Evolutionary conservation across 1,139 yeast species (phyloP).

Genomic region (Blastobotrys malaysiensis): DNA sequence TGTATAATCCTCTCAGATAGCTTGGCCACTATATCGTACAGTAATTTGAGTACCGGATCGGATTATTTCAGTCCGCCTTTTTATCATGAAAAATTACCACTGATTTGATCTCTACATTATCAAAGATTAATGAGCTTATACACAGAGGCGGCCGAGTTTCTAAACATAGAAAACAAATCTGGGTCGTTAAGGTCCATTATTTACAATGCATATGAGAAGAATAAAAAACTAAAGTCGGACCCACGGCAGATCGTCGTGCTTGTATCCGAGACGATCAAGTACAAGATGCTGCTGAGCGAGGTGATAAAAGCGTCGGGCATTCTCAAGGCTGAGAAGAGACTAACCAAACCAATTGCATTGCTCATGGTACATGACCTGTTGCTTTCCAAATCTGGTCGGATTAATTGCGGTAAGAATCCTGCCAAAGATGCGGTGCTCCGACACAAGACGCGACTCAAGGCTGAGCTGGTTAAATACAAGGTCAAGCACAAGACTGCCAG

Average conservation of each 20-base stretch:
- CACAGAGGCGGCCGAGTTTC: constrained; percentile 35
- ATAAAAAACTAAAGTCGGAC: constrained; percentile 45
- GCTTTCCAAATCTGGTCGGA: constrained; percentile 69
- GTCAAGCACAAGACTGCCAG: constrained; percentile 56
- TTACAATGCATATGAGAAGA: constrained; percentile 47
- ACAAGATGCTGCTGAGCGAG: constrained; percentile 53
- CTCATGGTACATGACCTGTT: constrained; percentile 77
- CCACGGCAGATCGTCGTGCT: constrained; percentile 85
- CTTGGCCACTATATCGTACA: too few species aligned
- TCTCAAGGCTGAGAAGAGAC: constrained; percentile 40
- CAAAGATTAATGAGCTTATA: constrained; percentile 22
- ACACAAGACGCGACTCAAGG: constrained; percentile 73
- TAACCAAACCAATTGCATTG: constrained; percentile 46
- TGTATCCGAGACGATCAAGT: constrained; percentile 69
- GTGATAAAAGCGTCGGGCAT: constrained; percentile 65
- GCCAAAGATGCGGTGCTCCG: constrained; percentile 74
- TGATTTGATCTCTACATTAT: neutral
- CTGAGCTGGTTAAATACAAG: constrained; percentile 75
- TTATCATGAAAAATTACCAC: neutral
- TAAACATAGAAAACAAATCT: constrained; percentile 38
- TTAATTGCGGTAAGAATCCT: constrained; percentile 85
- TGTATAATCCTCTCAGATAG: neutral
- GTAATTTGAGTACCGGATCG: neutral
- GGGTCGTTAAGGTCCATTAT: constrained; percentile 67
- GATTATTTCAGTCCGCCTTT: neutral